Evolutionary conservation across 208 protist genomes (phyloP), one percentile per base, ranked within the genome.

Genomic region (Porcisia hertigi): DNA sequence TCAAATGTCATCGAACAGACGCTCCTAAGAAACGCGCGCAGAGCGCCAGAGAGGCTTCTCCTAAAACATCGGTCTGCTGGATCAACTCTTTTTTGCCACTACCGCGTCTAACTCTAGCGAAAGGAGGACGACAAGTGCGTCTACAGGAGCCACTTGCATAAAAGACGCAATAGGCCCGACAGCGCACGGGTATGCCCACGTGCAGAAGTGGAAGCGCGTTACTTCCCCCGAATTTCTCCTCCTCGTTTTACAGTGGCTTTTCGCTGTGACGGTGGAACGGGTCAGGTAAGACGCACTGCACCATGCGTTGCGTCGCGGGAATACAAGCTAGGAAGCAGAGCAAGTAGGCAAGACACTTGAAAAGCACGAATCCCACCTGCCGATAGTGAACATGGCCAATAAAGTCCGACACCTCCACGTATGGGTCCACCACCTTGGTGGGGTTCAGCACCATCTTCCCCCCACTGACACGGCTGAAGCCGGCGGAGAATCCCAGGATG

Each of bases 241-340:
- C 43, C 62, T 69, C 52, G 66, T 25, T 41, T 41, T 71, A 87
- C 64, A 83, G 69, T 0, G 62, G 66, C 36, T 80, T 75, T 63
- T 93, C 89, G 63, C 91, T 93, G 77, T 93, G 89, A 7, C 91
- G 84, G 64, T 95, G 89, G 75, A 92, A 90, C 0, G 91, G 91
- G 75, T 93, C 89, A 0, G 91, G 88, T 5, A 93, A 58, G 14
- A 89, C 23, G 71, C 86, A 93, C 69, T 91, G 82, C 64, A 94
- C 66, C 58, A 89, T 70, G n/a, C 83, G 80, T 72, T 92, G 89
- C 36, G 86, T 87, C 5, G 89, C 85, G 1, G 92, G 92, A n/a
- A 96, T 83, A 69, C 86, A 96, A 30, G 92, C 88, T 12, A 93
- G 71, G 58, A 90, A 57, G 75, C 89, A 93, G 43, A 89, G 36